Evolutionary conservation across 2,329 filamentous ascomycete species (phyloP).

Genomic region (Geosmithia putterillii): DNA sequence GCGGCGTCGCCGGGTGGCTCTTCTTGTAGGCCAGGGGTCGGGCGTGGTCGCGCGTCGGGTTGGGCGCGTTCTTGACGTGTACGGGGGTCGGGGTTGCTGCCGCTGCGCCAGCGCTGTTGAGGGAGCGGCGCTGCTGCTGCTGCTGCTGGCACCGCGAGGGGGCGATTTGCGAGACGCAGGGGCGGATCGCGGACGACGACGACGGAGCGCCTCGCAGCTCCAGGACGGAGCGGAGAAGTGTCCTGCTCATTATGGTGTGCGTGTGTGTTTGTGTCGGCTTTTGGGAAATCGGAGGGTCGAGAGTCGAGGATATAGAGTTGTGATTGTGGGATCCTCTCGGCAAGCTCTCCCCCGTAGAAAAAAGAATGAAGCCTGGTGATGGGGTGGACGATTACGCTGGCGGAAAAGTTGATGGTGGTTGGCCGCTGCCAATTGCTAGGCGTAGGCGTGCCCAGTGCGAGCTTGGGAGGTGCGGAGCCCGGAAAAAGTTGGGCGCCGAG

Average conservation of each 20-base stretch:
- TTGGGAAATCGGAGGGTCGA: too few relatives aligned
- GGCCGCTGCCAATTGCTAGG: too few relatives aligned
- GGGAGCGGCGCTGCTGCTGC: constrained; percentile 20
- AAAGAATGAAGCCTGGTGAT: background rate
- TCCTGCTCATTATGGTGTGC: constrained; percentile 37
- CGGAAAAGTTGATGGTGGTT: background rate
- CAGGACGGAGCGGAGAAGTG: constrained; percentile 50
- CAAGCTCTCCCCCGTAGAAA: background rate
- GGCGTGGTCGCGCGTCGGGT: constrained; percentile 17
- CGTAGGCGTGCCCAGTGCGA: too few relatives aligned
- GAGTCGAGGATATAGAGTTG: background rate
- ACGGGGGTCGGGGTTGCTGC: constrained; percentile 25
- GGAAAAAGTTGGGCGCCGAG: background rate
- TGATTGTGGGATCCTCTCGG: background rate
- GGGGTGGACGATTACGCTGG: background rate
- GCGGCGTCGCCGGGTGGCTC: constrained; percentile 21
- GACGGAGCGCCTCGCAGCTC: constrained; percentile 39
- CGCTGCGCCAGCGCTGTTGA: constrained; percentile 38
- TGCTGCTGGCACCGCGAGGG: constrained; percentile 15
- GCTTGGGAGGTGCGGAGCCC: background rate
- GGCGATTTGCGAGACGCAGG: too few relatives aligned
- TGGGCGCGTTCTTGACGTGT: constrained; percentile 23
- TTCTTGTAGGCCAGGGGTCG: constrained; percentile 26
- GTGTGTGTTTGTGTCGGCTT: background rate
- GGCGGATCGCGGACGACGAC: too few relatives aligned